phyloP scores from a whole-genome alignment of 2,329 filamentous ascomycete species.

The Colletotrichum cuscutae region DNA sequence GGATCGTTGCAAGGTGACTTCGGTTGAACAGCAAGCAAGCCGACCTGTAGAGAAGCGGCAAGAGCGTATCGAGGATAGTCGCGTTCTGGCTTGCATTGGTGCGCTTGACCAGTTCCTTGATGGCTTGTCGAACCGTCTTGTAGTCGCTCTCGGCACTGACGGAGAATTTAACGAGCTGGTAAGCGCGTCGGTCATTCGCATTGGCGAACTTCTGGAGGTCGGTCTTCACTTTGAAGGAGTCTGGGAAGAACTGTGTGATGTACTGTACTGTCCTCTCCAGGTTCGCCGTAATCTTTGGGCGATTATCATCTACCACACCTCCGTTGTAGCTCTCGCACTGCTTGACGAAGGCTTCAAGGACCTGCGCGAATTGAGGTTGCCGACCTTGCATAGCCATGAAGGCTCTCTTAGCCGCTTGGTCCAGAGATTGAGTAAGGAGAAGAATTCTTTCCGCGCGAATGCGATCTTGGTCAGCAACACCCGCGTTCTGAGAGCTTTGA shows the following conservation, averaged over 20 bases:
- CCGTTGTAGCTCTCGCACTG: slow-evolving; percentile 92
- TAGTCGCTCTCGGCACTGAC: slow-evolving; percentile 90
- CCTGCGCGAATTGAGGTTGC: slow-evolving; percentile 78
- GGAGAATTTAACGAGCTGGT: slow-evolving; percentile 88
- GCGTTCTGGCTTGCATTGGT: slow-evolving; percentile 74
- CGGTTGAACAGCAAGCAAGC: slow-evolving; percentile 91
- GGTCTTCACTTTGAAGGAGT: slow-evolving; percentile 74
- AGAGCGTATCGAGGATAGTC: slow-evolving; percentile 80
- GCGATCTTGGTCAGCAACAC: slow-evolving; percentile 73
- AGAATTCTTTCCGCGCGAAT: slow-evolving; percentile 87
- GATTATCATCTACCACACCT: slow-evolving; percentile 80
- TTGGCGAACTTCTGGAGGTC: slow-evolving; percentile 94
- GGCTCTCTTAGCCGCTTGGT: slow-evolving; percentile 81
- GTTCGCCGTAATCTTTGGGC: slow-evolving; percentile 74
- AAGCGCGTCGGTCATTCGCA: slow-evolving; percentile 87
- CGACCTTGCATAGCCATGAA: slow-evolving; percentile 88
- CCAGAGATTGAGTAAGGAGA: slow-evolving; percentile 81
- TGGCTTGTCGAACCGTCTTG: slow-evolving; percentile 87
- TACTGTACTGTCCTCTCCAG: slow-evolving; percentile 80
- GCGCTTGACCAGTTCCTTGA: slow-evolving; percentile 89
- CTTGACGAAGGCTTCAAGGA: slow-evolving; percentile 80
- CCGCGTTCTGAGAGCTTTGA: slow-evolving; percentile 54
- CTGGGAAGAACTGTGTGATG: slow-evolving; percentile 80
- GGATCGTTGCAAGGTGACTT: slow-evolving; percentile 90
- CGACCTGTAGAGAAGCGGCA: slow-evolving; percentile 84